Evolutionary conservation across 352 stramenopile genomes (phyloP).

Genomic region (Phytophthora sp.): DNA sequence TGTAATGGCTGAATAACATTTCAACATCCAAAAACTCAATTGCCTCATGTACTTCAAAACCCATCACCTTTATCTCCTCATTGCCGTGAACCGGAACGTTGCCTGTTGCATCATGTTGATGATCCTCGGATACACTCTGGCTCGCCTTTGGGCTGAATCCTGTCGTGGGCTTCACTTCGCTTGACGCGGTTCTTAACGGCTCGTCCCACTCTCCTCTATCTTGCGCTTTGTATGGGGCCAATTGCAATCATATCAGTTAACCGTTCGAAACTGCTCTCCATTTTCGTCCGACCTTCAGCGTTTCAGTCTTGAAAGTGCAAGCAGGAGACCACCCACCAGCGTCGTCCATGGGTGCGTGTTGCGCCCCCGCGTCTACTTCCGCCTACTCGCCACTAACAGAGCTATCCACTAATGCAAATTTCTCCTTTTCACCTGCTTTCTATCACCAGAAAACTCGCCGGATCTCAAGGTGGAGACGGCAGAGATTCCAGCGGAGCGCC

Average conservation of each 20-base stretch:
- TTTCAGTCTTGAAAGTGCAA: conserved; percentile 21
- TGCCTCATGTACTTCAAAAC: too few species aligned
- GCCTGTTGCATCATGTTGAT: not conserved
- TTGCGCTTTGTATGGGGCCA: conserved; percentile 17
- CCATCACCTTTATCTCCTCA: too few species aligned
- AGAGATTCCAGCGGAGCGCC: not conserved
- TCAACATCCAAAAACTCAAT: conserved; percentile 15
- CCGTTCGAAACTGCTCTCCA: conserved; percentile 27
- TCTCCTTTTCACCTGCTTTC: not conserved
- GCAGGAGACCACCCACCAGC: not conserved
- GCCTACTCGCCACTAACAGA: not conserved
- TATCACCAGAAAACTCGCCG: conserved; percentile 7
- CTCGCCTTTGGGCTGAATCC: conserved; percentile 4
- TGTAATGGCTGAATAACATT: conserved; percentile 55
- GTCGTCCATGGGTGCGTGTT: conserved; percentile 23
- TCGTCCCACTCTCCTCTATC: not conserved
- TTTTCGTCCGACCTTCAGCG: conserved; percentile 31
- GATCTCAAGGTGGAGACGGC: conserved; percentile 17
- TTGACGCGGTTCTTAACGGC: conserved; percentile 3
- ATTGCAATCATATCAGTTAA: conserved; percentile 23
- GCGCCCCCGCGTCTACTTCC: not conserved
- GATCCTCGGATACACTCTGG: not conserved
- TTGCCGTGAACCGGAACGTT: too few species aligned
- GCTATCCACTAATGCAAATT: not conserved
- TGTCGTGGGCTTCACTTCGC: conserved; percentile 1